Conservation (phyloP, 192 early-diverging fungal species). For the Coemansia sp. region DNA sequence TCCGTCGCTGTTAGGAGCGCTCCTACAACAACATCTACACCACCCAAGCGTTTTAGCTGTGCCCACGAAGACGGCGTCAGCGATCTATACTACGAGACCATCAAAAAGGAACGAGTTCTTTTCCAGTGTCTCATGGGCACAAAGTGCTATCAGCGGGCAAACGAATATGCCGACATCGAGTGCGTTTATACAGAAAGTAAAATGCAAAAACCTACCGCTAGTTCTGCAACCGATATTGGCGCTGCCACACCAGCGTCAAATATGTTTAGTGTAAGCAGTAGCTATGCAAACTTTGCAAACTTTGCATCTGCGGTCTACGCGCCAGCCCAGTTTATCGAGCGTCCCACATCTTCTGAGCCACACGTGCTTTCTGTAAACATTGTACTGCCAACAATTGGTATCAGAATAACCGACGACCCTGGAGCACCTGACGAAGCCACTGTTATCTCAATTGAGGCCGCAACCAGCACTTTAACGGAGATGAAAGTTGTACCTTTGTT, state of each 20-base stretch:
- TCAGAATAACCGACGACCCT: constrained; percentile 34
- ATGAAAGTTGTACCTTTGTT: neutral
- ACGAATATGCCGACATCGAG: constrained; percentile 10
- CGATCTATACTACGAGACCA: constrained; percentile 22
- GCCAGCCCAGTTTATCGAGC: neutral
- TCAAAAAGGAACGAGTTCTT: neutral
- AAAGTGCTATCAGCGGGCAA: constrained; percentile 20
- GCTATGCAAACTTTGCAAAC: neutral
- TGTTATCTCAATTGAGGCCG: constrained; percentile 24
- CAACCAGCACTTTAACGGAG: neutral
- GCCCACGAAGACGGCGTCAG: constrained; percentile 20
- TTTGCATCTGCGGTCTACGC: neutral
- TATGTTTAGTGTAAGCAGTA: neutral
- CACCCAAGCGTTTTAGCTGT: constrained; percentile 15
- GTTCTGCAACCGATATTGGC: neutral
- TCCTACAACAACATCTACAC: neutral
- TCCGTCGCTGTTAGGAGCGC: no score
- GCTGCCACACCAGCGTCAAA: neutral
- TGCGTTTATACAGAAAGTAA: constrained; percentile 4
- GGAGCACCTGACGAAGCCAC: constrained; percentile 12
- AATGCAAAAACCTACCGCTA: neutral
- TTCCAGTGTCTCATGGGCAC: constrained; percentile 25
- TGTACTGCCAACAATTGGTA: constrained; percentile 41
- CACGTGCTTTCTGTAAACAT: constrained; percentile 35
- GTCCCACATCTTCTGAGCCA: constrained; percentile 33